Evolutionary conservation across 1,284 basidiomycete species (phyloP).

Genomic region (Golubevia sp.): DNA sequence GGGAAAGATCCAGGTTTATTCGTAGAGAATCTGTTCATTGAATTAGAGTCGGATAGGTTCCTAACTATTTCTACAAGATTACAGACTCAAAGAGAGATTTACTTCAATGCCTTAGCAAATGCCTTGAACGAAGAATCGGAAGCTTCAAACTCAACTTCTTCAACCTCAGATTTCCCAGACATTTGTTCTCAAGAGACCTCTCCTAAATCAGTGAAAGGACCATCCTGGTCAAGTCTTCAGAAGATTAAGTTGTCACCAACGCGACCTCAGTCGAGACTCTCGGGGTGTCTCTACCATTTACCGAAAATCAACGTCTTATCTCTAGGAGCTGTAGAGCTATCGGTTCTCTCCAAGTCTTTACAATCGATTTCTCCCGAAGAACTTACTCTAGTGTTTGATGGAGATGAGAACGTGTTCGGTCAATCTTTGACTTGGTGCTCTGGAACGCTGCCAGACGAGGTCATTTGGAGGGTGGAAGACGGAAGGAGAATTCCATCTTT

Average conservation of each 20-base stretch:
- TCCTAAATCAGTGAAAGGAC: too few species aligned
- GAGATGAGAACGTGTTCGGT: not conserved
- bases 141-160: too few species aligned
- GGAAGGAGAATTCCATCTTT: constrained; percentile 3
- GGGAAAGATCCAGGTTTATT: constrained; percentile 7
- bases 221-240: too few species aligned
- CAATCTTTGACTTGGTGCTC: not conserved
- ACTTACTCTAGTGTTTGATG: constrained; percentile 4
- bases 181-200: too few species aligned
- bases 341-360: not conserved
- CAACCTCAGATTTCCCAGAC: too few species aligned
- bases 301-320: constrained; percentile 4
- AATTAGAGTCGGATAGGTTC: too few species aligned
- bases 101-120: too few species aligned
- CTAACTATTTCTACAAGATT: too few species aligned
- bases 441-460: not conserved
- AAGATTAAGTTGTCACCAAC: too few species aligned
- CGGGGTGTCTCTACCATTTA: not conserved
- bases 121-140: too few species aligned
- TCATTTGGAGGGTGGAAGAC: not conserved
- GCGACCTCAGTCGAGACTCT: not conserved
- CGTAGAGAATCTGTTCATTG: constrained; percentile 25
- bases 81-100: too few species aligned
- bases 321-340: constrained; percentile 11
- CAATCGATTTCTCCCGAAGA: not conserved